phyloP scores from a whole-genome alignment of 345 rosid species.

The Limnanthes douglasii region DNA sequence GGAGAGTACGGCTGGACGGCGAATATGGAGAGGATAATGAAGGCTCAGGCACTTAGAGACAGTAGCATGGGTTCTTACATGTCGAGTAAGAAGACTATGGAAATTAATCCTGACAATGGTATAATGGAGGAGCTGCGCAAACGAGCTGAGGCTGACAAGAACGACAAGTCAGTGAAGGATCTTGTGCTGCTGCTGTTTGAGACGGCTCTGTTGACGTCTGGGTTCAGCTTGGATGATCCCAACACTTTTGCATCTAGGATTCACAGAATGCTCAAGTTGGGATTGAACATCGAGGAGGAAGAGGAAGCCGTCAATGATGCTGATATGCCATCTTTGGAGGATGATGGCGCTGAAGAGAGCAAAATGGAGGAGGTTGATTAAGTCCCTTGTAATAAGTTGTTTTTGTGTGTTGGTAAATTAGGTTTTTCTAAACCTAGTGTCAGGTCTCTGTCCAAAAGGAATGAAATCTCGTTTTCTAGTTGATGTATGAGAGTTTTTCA shows the following conservation, averaged over 20 bases:
- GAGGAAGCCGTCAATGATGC: constrained; percentile 35
- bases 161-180: constrained; percentile 79
- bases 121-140: constrained; percentile 85
- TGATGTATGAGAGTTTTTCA: no score
- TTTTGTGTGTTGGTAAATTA: no score
- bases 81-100: constrained; percentile 93
- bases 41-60: constrained; percentile 78
- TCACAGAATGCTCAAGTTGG: constrained; percentile 82
- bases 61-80: constrained; percentile 86
- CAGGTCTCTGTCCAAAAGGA: no score
- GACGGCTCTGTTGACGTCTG: constrained; percentile 68
- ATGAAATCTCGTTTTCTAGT: no score
- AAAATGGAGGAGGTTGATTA: constrained; percentile 93
- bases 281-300: constrained; percentile 69
- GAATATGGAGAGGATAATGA: constrained; percentile 91
- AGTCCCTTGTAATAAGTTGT: no score
- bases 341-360: constrained; percentile 73
- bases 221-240: constrained; percentile 83
- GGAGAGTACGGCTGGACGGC: constrained; percentile 93
- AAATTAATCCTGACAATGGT: constrained; percentile 74
- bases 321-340: constrained; percentile 77
- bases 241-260: constrained; percentile 69
- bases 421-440: no score
- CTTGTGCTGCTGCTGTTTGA: constrained; percentile 63
- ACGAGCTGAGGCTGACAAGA: constrained; percentile 70